Base-by-base conservation (phyloP, 805 yeast genomes). In the Candida jianshihensis region DNA sequence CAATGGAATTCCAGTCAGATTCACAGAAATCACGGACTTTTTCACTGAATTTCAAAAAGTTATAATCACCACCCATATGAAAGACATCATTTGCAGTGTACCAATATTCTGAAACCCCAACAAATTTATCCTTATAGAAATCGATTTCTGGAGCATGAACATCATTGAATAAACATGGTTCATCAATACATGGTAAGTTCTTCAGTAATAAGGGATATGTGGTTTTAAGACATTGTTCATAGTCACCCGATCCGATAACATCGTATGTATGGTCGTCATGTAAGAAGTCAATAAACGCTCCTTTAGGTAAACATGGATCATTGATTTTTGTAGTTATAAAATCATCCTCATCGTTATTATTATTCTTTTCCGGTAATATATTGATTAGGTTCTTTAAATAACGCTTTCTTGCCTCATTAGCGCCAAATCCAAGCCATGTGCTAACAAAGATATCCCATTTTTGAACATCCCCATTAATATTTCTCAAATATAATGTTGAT, bases 391-490 rank as follows among this genome's bases (percentile, higher is more conserved):
- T 77, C 25, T 66, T 66, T 31, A 86, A 61, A 54, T 82, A 84
- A 42, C 97, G 64, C 37, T 66, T 69, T 29, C 95, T 67, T 9
- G 97, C 97, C 54, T 90, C 87, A 50, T 92, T 92, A 2, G 97
- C 97, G 11, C 98, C 98, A 61, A 86, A 92, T 1, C 97, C 97
- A 10, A 92, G 68, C 98, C 98, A 92, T 0, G 97, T 87, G 25
- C 92, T 82, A 6, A 92, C 97, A 62, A 88, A 92, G 0, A 92
- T 81, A 27, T 78, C 70, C 95, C 95, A 90, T 31, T 70, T 66
- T 43, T 82, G 88, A 2, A 73, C 48, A 3, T 68, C 68, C 18
- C 97, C 97, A 49, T 81, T 74, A 19, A 81, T 57, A 34, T 75
- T 80, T 38, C 88, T 71, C 39, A 92, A 61, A 13, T 70, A 66